Evolutionary conservation across 306 rosid species (phyloP), one percentile per base, ranked within the genome.

Genomic region (Lathyrus sativus): DNA sequence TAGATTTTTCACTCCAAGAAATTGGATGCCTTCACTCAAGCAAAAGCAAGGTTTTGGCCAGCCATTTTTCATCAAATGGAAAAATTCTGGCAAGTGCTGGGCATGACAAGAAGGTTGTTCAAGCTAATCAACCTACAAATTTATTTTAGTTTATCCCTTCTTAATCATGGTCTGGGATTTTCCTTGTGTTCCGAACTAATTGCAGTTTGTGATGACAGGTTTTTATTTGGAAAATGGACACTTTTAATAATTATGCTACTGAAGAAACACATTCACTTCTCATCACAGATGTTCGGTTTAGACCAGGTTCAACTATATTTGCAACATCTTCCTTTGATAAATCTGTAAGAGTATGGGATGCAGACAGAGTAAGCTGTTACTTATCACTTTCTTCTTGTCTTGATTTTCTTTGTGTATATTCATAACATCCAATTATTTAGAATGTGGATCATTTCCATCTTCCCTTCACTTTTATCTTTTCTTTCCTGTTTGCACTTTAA

Each of bases 291-390:
- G 78, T 89, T 75, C 74, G 92, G 50, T 89, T 89, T 66, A 64
- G 57, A 67, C 81, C 85, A 70, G 73, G 70, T 43, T 79, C 88
- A 74, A 74, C 85, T 67, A 53, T 73, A 15, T 78, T 89, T 74
- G 92, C 90, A 29, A 89, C 96, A 60, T 85, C 92, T 73, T 89
- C 92, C 37, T 77, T 83, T 49, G 92, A 87, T 66, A 76, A 22
- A 75, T 83, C 88, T 53, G 74, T 89, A 60, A 87, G 54, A 74
- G 31, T 87, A 56, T 89, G 92, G 92, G 90, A 87, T 68, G 81
- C 89, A 31, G 67, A 74, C 22, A 78, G n/a, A 28, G 90, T 89
- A 73, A 79, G 90, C 49, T 60, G 61, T 77, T 43, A 18, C 62
- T 26, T 24, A 6, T 65, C 33, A 46, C 59, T 58, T 39, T 59